These are phyloP conservation scores for Pleurozium schreberi DNA, from an alignment of 225 moss, liverwort and hornwort genomes.

Conservation along the genomic window DNA sequence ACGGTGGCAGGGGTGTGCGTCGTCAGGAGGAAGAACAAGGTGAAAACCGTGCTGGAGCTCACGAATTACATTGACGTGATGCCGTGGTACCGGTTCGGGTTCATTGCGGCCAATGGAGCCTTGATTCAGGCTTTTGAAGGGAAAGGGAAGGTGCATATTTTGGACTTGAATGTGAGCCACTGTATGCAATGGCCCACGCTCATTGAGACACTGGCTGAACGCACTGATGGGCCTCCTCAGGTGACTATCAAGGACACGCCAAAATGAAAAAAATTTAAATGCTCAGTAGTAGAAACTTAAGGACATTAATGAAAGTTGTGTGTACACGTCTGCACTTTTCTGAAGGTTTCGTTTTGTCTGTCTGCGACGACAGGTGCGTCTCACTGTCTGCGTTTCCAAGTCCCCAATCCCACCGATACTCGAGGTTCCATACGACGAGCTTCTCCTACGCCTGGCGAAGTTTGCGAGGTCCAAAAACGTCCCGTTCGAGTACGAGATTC, in stretches of 20 bases:
- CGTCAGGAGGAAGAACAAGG: conserved; percentile 7
- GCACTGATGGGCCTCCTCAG: conserved; percentile 53
- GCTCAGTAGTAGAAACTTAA: neutral
- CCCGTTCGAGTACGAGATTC: conserved; percentile 34
- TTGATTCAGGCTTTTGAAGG: conserved; percentile 65
- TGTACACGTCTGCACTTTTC: neutral
- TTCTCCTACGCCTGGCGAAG: conserved; percentile 27
- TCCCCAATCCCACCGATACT: conserved; percentile 54
- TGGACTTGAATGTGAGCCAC: conserved; percentile 57
- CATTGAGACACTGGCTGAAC: conserved; percentile 54
- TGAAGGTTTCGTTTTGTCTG: neutral
- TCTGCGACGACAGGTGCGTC: conserved; percentile 20
- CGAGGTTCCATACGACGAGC: conserved; percentile 39
- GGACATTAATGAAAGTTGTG: no score
- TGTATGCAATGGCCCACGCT: conserved; percentile 81
- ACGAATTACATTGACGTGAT: conserved; percentile 72
- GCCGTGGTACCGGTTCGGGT: conserved; percentile 83
- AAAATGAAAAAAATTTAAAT: no score
- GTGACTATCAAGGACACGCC: neutral
- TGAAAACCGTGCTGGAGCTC: conserved; percentile 51
- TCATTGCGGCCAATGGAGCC: conserved; percentile 68
- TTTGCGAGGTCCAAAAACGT: conserved; percentile 56
- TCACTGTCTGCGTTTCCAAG: conserved; percentile 53
- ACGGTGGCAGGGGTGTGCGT: neutral
- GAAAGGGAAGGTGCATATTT: conserved; percentile 56